These are phyloP conservation scores for Pontederia paniculata DNA, from an alignment of 176 grass and related monocot genomes.

Conservation along the genomic window DNA sequence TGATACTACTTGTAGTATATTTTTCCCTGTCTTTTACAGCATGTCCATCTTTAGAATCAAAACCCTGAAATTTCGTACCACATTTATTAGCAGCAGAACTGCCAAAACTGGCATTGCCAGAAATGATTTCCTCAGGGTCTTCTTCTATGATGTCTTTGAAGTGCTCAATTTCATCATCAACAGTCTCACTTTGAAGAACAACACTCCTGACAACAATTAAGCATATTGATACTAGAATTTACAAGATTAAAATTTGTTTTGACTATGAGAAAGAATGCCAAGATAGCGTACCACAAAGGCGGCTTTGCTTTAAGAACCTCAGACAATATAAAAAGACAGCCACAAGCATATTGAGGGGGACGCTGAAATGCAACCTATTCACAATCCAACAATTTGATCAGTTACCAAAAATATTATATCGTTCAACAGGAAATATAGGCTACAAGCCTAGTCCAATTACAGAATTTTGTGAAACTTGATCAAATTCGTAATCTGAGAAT, in stretches of 20 bases:
- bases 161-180: constrained; percentile 82
- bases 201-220: constrained; percentile 34
- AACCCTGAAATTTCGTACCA: constrained; percentile 18
- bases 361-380: constrained; percentile 77
- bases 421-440: too few species aligned
- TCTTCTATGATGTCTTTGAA: constrained; percentile 80
- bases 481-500: too few species aligned
- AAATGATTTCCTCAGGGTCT: constrained; percentile 26
- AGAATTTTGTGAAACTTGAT: too few species aligned
- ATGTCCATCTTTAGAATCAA: constrained; percentile 29
- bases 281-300: constrained; percentile 61
- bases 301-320: constrained; percentile 78
- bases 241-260: neutral
- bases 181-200: constrained; percentile 77
- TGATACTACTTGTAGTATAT: constrained; percentile 5
- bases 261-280: neutral
- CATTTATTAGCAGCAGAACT: constrained; percentile 21
- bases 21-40: constrained; percentile 21
- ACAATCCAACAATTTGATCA: constrained; percentile 14
- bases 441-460: too few species aligned
- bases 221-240: too few species aligned
- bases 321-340: constrained; percentile 85
- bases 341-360: constrained; percentile 86
- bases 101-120: constrained; percentile 7
- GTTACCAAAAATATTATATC: neutral